Conservation (phyloP, 345 rosid genomes). For the Camelina sativa region DNA sequence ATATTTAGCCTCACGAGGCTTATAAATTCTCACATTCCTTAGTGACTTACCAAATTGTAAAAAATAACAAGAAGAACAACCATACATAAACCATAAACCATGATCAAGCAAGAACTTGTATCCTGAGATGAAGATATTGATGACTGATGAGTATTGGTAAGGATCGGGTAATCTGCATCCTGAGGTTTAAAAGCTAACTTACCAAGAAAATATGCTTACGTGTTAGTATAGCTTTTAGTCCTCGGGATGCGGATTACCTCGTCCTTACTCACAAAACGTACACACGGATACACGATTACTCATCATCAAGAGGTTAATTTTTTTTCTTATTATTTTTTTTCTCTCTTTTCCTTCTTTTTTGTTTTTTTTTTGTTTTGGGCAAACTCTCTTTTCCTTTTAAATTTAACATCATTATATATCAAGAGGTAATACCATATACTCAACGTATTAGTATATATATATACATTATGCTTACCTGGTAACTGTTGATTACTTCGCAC, state of each 20-base stretch:
- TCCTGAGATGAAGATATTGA: neutral
- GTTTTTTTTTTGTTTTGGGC: no score
- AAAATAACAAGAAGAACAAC: neutral
- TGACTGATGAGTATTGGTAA: constrained; percentile 34
- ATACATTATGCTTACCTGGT: no score
- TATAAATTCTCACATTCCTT: constrained; percentile 32
- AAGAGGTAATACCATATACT: neutral
- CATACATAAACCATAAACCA: neutral
- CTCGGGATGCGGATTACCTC: constrained; percentile 52
- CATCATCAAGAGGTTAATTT: constrained; percentile 27
- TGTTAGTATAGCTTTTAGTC: constrained; percentile 23
- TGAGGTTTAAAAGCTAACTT: constrained; percentile 39
- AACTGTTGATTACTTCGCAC: neutral
- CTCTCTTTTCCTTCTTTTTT: no score
- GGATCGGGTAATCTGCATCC: constrained; percentile 52
- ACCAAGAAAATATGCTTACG: neutral
- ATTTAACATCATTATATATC: neutral
- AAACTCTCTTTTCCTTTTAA: neutral
- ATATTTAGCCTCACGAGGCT: constrained; percentile 16
- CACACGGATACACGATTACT: neutral
- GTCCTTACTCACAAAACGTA: constrained; percentile 41
- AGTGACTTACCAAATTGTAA: constrained; percentile 16
- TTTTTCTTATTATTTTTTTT: no score
- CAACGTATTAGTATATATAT: neutral
- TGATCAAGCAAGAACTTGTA: constrained; percentile 9